Conservation (phyloP, 371 early-diverging fungal genomes). For the Basidiobolus heterosporus region DNA sequence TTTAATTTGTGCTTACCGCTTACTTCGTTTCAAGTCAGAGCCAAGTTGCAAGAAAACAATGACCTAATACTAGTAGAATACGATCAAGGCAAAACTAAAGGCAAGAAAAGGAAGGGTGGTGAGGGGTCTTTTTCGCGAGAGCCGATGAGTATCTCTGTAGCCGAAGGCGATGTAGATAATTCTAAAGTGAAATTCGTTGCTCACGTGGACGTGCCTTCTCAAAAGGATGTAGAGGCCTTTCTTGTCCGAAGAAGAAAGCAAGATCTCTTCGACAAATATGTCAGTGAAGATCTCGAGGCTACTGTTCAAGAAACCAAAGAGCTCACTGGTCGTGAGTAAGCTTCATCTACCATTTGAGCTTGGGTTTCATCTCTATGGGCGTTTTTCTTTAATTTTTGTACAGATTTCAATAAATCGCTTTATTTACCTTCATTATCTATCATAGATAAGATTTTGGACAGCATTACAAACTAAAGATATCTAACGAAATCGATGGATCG, state of each 20-base stretch:
- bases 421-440: too few relatives aligned
- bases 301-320: too few relatives aligned
- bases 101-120: conserved; percentile 10
- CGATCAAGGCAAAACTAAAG: not conserved
- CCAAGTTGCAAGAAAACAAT: not conserved
- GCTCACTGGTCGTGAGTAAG: too few relatives aligned
- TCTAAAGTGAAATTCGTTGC: conserved; percentile 7
- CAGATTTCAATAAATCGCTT: too few relatives aligned
- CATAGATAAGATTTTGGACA: too few relatives aligned
- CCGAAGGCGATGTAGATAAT: conserved; percentile 6
- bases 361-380: too few relatives aligned
- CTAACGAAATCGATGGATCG: too few relatives aligned
- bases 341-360: too few relatives aligned
- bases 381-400: too few relatives aligned
- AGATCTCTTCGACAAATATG: conserved; percentile 19
- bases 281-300: conserved; percentile 8
- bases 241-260: conserved; percentile 49
- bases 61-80: not conserved
- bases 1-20: not conserved
- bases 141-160: conserved; percentile 10
- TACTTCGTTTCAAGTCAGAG: not conserved
- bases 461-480: too few relatives aligned
- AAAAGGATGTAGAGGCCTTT: conserved; percentile 58
- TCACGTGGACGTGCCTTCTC: conserved; percentile 30
- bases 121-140: conserved; percentile 7